phyloP scores from a whole-genome alignment of 2,329 filamentous ascomycete genomes.

The Fusarium nygamai region DNA sequence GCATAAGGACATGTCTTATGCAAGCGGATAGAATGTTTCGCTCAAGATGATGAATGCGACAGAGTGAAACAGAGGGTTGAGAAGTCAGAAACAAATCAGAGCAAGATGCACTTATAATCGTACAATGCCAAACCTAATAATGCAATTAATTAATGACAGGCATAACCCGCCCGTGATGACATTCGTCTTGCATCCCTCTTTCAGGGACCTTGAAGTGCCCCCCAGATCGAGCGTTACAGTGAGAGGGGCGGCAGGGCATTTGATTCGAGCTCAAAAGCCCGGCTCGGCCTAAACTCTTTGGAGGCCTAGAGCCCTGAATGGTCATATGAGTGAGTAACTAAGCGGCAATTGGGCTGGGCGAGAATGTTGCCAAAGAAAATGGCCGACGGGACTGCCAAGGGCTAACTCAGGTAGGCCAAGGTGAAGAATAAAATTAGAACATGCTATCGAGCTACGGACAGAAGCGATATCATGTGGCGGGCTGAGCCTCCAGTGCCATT shows the following conservation, averaged over 20 bases:
- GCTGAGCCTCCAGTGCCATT: neutral
- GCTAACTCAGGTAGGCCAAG: constrained; percentile 31
- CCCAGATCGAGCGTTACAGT: constrained; percentile 24
- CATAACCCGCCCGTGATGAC: neutral
- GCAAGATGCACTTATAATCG: neutral
- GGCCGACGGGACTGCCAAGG: constrained; percentile 8
- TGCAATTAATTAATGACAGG: neutral
- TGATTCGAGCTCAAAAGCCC: constrained; percentile 23
- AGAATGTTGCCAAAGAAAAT: neutral
- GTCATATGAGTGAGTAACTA: neutral
- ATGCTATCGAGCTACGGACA: neutral
- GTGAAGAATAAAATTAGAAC: constrained; percentile 36
- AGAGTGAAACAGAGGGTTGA: constrained; percentile 29
- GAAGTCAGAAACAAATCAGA: constrained; percentile 11
- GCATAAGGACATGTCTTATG: constrained; percentile 1
- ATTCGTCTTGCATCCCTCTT: neutral
- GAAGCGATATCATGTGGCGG: constrained; percentile 6
- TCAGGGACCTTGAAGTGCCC: constrained; percentile 18
- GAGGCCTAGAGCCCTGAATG: neutral
- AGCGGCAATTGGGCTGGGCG: neutral
- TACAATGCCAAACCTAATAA: neutral
- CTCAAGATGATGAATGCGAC: neutral
- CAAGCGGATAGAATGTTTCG: constrained; percentile 1
- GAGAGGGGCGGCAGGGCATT: constrained; percentile 26
- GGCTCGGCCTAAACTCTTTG: neutral